These are phyloP conservation scores for Alternaria brassicicola DNA, from an alignment of 2,329 filamentous ascomycete genomes.

Conservation along the genomic window DNA sequence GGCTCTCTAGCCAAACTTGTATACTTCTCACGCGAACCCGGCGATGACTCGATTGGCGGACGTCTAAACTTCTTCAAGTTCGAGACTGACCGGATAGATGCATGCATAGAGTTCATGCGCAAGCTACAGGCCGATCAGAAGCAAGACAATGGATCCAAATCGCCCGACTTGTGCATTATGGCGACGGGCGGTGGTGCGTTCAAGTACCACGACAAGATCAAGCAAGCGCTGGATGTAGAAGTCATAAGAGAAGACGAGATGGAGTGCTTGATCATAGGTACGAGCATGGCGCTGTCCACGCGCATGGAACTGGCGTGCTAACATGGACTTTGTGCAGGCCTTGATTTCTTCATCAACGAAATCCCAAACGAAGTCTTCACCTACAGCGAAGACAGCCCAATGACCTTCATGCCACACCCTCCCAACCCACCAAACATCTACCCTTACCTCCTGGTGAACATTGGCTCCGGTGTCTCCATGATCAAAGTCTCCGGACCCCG, in stretches of 20 bases:
- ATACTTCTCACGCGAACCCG: constrained; percentile 90
- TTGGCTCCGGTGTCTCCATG: constrained; percentile 95
- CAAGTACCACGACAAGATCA: constrained; percentile 94
- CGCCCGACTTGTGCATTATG: constrained; percentile 83
- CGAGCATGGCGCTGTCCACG: constrained; percentile 21
- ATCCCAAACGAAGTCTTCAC: constrained; percentile 97
- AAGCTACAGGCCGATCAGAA: constrained; percentile 83
- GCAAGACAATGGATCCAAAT: constrained; percentile 72
- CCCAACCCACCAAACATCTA: constrained; percentile 73
- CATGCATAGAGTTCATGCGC: constrained; percentile 90
- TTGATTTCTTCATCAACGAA: constrained; percentile 98
- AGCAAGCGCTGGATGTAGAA: constrained; percentile 80
- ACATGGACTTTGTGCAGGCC: constrained; percentile 60
- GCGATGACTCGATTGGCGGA: constrained; percentile 80
- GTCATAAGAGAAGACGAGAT: constrained; percentile 96
- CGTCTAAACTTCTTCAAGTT: constrained; percentile 95
- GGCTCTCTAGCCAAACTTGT: constrained; percentile 95
- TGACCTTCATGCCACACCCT: constrained; percentile 80
- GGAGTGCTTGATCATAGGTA: constrained; percentile 95
- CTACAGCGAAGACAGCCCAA: constrained; percentile 81
- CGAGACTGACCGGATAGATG: constrained; percentile 92
- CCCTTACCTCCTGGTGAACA: constrained; percentile 96
- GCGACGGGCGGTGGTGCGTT: constrained; percentile 95
- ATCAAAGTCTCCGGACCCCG: constrained; percentile 93
- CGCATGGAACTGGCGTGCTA: background rate